phyloP scores from a whole-genome alignment of 257 asterid species.

The Mentha longifolia region DNA sequence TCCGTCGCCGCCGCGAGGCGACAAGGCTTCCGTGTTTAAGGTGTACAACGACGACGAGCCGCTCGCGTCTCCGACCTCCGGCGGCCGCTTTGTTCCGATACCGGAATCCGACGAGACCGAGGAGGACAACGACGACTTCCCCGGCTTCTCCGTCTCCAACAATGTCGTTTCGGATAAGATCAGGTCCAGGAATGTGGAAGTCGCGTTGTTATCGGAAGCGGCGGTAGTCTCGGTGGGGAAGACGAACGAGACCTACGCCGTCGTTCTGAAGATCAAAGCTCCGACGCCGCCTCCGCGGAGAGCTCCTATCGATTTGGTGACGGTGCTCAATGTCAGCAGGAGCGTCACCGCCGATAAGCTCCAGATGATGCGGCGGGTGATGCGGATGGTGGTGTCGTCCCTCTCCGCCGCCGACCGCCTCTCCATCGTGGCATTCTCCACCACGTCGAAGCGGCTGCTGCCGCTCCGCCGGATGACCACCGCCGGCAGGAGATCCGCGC shows the following conservation, averaged over 20 bases:
- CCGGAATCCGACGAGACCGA: constrained; percentile 85
- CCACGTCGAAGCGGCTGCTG: constrained; percentile 77
- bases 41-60: constrained; percentile 97
- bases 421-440: constrained; percentile 90
- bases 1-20: constrained; percentile 23
- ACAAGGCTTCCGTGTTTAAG: constrained; percentile 45
- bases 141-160: constrained; percentile 58
- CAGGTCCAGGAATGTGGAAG: constrained; percentile 42
- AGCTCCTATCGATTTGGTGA: constrained; percentile 85
- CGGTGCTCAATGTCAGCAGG: constrained; percentile 75
- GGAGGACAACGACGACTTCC: constrained; percentile 79
- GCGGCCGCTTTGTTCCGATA: constrained; percentile 77
- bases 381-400: constrained; percentile 77
- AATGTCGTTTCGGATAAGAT: constrained; percentile 37
- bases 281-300: constrained; percentile 55
- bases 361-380: constrained; percentile 62
- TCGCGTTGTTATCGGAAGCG: constrained; percentile 64
- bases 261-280: constrained; percentile 70
- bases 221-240: constrained; percentile 78
- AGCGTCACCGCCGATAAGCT: constrained; percentile 64
- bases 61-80: constrained; percentile 67
- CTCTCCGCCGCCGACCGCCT: constrained; percentile 83
- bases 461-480: constrained; percentile 86
- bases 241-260: constrained; percentile 65
- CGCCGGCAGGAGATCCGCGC: constrained; percentile 75